Evolutionary conservation across 163 green algal genomes (phyloP), one percentile per base, ranked within the genome.

Genomic region (Trebouxia gelatinosa): DNA sequence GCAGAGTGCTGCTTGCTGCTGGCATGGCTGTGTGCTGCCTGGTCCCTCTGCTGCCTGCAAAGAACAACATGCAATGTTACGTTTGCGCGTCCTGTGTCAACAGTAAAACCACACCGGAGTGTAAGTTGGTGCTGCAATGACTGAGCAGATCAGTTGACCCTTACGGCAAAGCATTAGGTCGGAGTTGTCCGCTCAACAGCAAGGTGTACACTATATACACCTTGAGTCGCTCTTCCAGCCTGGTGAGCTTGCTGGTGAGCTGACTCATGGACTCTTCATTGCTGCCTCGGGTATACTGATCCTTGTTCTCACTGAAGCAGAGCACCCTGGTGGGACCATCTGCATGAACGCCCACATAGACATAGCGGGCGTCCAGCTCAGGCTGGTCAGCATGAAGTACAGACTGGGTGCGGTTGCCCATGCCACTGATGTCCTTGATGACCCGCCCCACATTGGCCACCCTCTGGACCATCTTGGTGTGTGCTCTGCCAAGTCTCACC

Each of bases 271-370:
- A 58, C 51, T 90, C 83, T 51, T 86, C 86, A 38, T 80, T 79
- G 26, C 74, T 81, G 16, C 83, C 81, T 28, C 64, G 46, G 17
- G 64, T 82, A 62, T 82, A 85, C 59, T 84, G n/a, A 59, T 86
- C 78, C 31, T 65, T 66, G 28, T 51, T 80, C 75, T 90, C 84
- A 39, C 70, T 82, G 75, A 90, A 90, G 77, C 79, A 84, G n/a
- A 90, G 82, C 80, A 90, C 83, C 1, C 86, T 77, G 34, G 84
- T 89, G 29, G 80, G 74, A 5, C 84, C 86, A 31, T 88, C 84
- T 23, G 86, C 86, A 70, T 84, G 78, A 64, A 88, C 83, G 3
- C 59, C 71, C 43, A 90, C 83, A 68, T 88, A 84, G 32, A 90
- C 74, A 39, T 84, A 39, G 48, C 59, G 54, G 39, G 67, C 75